Evolutionary conservation across 371 early-diverging fungal genomes (phyloP), one percentile per base, ranked within the genome.

Genomic region (Mortierella sp.): DNA sequence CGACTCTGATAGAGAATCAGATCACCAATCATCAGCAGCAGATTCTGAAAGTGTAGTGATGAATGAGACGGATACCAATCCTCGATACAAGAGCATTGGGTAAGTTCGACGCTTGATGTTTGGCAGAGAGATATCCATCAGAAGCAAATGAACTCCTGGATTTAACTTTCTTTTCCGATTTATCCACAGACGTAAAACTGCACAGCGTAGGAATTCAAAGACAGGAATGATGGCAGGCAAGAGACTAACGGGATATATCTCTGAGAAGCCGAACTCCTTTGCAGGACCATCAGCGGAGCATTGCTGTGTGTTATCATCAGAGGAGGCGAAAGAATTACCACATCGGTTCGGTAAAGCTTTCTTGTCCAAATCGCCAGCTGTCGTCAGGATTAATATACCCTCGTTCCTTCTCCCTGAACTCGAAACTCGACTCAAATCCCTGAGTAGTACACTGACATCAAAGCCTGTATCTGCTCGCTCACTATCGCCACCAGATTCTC

Each of bases 1-100:
- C 35, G 68, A 74, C 24, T 74, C 74, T 24, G 74, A 67, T 49
- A 40, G 26, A 20, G 76, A 75, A 45, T 75, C 76, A 32, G 68
- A 71, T 45, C 35, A 39, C 16, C 55, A 51, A 5, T 62, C 52
- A 10, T 57, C 77, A 51, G 75, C 43, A 8, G 58, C 43, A 28
- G 75, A 65, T 3, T 76, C 72, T 28, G 77, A 76, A 32, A 28
- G 67, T 40, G 45, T 49, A 32, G 43, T 57, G 18, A 30, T 64
- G 57, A 70, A 67, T 37, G 77, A 76, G 14, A 37, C 47, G 0
- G 76, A 75, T 18, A 9, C 40, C 9, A 64, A 30, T 45, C 26
- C 70, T 12, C 54, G 55, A 30, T 37, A 66, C 55, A 67, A 71
- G 68, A 63, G 64, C 35, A 63, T 71, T 59, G 77, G 71, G 77